Evolutionary conservation across 1,139 yeast species (phyloP).

Genomic region (Hansenula lynferdii): DNA sequence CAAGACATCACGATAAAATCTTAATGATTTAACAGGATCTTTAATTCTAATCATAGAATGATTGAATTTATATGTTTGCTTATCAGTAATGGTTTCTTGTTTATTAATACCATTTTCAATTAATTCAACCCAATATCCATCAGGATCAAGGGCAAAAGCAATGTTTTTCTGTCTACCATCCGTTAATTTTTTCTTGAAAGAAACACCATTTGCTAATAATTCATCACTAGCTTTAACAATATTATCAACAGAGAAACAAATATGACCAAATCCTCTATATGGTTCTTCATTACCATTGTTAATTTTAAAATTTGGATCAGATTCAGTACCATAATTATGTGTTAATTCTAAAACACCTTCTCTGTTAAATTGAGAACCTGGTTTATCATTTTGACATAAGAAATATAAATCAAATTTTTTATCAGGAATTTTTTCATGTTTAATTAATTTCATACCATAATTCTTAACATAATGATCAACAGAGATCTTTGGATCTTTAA

Average conservation of each 20-base stretch:
- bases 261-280: constrained; percentile 90
- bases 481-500: constrained; percentile 75
- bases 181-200: constrained; percentile 72
- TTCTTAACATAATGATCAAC: constrained; percentile 67
- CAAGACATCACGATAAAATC: constrained; percentile 69
- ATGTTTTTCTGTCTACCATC: constrained; percentile 93
- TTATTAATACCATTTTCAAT: constrained; percentile 53
- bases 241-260: constrained; percentile 83
- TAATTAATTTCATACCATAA: constrained; percentile 68
- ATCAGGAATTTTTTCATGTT: constrained; percentile 48
- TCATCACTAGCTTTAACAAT: constrained; percentile 55
- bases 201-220: constrained; percentile 56
- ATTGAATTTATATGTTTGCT: constrained; percentile 58
- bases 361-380: constrained; percentile 51
- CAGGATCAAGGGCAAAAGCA: constrained; percentile 93
- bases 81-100: constrained; percentile 34
- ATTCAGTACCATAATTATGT: constrained; percentile 73
- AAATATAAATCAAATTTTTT: constrained; percentile 63
- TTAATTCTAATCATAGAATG: constrained; percentile 93
- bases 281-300: constrained; percentile 85
- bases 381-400: constrained; percentile 46
- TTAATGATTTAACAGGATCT: constrained; percentile 72
- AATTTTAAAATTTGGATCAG: constrained; percentile 49
- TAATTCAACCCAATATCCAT: constrained; percentile 95
- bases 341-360: constrained; percentile 82